These are phyloP conservation scores for Penicillium corylophilum DNA, from an alignment of 2,329 filamentous ascomycete species.

Conservation along the genomic window DNA sequence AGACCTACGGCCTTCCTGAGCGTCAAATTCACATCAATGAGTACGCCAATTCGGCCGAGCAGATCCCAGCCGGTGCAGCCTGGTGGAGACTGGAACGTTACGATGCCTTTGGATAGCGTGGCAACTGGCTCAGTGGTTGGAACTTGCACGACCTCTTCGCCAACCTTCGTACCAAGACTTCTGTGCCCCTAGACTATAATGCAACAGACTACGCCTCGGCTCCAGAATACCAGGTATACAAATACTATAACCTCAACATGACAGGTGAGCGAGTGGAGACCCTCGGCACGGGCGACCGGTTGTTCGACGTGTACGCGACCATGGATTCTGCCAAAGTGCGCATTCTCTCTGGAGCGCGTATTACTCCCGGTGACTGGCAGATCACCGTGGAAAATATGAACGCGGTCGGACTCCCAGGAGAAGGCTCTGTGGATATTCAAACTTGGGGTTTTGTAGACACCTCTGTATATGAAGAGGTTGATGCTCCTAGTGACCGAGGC, in stretches of 20 bases:
- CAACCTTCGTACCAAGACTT: conserved; percentile 38
- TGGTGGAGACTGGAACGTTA: conserved; percentile 51
- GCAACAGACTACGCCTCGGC: conserved; percentile 40
- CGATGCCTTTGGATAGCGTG: conserved; percentile 38
- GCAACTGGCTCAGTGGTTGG: conserved; percentile 47
- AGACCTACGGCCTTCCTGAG: conserved; percentile 31
- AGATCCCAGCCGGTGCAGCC: conserved; percentile 43
- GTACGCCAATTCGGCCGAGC: conserved; percentile 45
- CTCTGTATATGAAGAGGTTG: conserved; percentile 26
- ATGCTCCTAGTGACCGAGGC: conserved; percentile 34
- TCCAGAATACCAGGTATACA: conserved; percentile 50
- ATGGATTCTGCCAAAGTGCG: conserved; percentile 32
- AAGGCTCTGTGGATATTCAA: conserved; percentile 35
- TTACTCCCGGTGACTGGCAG: conserved; percentile 34
- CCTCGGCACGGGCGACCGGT: conserved; percentile 33
- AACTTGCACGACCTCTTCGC: conserved; percentile 48
- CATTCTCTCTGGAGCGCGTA: conserved; percentile 38
- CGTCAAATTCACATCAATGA: conserved; percentile 51
- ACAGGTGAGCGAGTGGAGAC: conserved; percentile 27
- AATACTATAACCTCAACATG: conserved; percentile 50
- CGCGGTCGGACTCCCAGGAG: conserved; percentile 33
- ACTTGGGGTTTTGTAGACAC: conserved; percentile 25
- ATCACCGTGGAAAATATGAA: conserved; percentile 35
- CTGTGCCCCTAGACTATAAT: conserved; percentile 24
- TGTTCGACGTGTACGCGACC: conserved; percentile 43